These are phyloP conservation scores for Chalaropsis thielavioides DNA, from an alignment of 2,329 filamentous ascomycete genomes.

Conservation along the genomic window DNA sequence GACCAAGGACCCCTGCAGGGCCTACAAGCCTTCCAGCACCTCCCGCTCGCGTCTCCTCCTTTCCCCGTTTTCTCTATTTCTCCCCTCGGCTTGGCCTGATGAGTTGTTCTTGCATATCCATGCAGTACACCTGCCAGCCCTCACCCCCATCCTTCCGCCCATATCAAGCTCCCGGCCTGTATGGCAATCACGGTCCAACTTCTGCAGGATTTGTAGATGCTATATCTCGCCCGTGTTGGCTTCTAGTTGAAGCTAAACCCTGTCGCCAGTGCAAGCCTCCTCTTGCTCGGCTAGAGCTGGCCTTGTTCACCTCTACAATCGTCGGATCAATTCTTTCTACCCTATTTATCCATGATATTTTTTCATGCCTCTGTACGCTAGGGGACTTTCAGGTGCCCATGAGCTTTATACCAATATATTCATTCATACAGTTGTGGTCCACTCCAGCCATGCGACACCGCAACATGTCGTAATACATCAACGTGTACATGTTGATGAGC, in stretches of 20 bases:
- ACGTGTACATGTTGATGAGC: neutral
- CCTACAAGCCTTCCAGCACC: too few relatives aligned
- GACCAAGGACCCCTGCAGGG: too few relatives aligned
- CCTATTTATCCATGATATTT: too few relatives aligned
- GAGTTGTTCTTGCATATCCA: constrained; percentile 23
- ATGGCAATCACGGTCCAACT: neutral
- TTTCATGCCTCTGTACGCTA: too few relatives aligned
- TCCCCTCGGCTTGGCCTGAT: constrained; percentile 13
- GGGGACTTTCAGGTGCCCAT: too few relatives aligned
- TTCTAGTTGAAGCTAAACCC: neutral
- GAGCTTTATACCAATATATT: too few relatives aligned
- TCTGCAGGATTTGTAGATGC: neutral
- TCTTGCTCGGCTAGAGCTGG: neutral
- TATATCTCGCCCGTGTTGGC: neutral
- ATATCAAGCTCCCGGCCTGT: neutral
- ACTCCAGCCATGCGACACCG: neutral
- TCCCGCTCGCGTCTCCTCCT: neutral
- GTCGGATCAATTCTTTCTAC: too few relatives aligned
- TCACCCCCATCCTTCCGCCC: neutral
- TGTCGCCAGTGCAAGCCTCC: neutral
- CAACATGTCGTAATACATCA: neutral
- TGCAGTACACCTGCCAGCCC: neutral
- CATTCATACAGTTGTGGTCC: neutral
- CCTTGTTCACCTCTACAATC: too few relatives aligned
- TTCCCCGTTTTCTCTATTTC: neutral